A percentile compares a stretch with the other conserved stretches of the same genome.
Conservation (phyloP, 257 asterid species). For the Thymus mandschuricus region DNA sequence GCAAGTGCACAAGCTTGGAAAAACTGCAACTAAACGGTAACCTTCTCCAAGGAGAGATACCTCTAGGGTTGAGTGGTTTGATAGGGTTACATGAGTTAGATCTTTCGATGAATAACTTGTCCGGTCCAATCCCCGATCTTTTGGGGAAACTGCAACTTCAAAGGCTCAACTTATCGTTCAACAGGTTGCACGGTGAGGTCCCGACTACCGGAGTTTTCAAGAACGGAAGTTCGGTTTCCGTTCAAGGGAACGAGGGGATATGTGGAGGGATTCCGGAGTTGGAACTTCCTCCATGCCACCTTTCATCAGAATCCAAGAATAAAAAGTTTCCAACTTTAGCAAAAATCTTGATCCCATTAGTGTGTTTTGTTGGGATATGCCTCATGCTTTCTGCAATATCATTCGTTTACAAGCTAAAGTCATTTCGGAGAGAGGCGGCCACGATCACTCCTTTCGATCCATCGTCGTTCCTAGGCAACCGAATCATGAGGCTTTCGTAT, state of each 20-base stretch:
- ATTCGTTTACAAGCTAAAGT: not conserved
- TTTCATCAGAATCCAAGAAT: not conserved
- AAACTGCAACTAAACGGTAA: slow-evolving; percentile 25
- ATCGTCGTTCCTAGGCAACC: not conserved
- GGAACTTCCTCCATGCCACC: slow-evolving; percentile 20
- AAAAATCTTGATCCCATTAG: slow-evolving; percentile 15
- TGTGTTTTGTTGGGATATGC: not conserved
- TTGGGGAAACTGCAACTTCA: not conserved
- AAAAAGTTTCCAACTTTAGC: not conserved
- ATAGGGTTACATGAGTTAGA: slow-evolving; percentile 28
- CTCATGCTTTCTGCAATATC: not conserved
- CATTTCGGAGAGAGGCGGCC: no score
- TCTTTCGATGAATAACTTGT: slow-evolving; percentile 32
- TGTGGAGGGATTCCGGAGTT: slow-evolving; percentile 23
- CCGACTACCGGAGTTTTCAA: slow-evolving; percentile 9
- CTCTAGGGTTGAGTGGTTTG: slow-evolving; percentile 26
- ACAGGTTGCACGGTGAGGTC: no score
- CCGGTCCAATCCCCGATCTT: slow-evolving; percentile 33
- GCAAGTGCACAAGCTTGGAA: slow-evolving; percentile 23
- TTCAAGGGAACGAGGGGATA: slow-evolving; percentile 25
- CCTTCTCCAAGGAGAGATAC: slow-evolving; percentile 34
- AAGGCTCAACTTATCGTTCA: slow-evolving; percentile 31
- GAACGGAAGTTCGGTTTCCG: not conserved
- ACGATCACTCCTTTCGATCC: not conserved
- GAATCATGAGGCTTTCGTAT: slow-evolving; percentile 29